Percentiles rank a stretch among this genome's conserved stretches.
Evolutionary conservation across 495 filamentous ascomycete genomes (phyloP).

Genomic region (Diplogelasinospora grovesii): DNA sequence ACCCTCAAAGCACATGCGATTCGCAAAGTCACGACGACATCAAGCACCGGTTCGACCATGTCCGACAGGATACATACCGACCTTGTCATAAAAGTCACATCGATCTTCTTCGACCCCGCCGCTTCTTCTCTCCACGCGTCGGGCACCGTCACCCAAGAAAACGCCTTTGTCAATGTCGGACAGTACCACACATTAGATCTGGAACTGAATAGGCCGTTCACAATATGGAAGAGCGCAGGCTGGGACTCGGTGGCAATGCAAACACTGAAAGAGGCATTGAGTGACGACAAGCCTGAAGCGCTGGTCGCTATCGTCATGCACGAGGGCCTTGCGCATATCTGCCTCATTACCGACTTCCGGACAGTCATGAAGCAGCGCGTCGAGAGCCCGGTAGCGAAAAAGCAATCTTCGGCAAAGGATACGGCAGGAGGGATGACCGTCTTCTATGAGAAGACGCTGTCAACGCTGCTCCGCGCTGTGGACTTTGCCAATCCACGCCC

Average conservation of each 20-base stretch:
- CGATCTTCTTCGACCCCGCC: constrained; percentile 83
- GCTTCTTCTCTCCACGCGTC: constrained; percentile 78
- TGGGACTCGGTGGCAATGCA: constrained; percentile 89
- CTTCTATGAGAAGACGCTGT: constrained; percentile 74
- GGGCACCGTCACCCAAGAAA: constrained; percentile 76
- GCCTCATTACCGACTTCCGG: constrained; percentile 84
- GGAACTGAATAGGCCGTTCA: constrained; percentile 58
- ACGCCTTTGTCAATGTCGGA: constrained; percentile 73
- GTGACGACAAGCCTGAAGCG: constrained; percentile 68
- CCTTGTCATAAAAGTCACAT: constrained; percentile 74
- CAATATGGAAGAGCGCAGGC: constrained; percentile 78
- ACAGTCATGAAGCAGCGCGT: constrained; percentile 82
- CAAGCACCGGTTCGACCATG: constrained; percentile 65
- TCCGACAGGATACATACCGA: constrained; percentile 70
- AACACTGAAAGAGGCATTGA: constrained; percentile 69
- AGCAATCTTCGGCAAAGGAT: constrained; percentile 55
- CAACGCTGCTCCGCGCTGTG: constrained; percentile 69
- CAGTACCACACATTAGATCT: constrained; percentile 87
- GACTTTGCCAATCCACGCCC: constrained; percentile 65
- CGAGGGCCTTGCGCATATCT: constrained; percentile 88
- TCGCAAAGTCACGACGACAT: constrained; percentile 67
- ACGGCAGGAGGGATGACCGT: constrained; percentile 70
- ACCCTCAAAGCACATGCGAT: constrained; percentile 75
- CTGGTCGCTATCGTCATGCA: constrained; percentile 90
- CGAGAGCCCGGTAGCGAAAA: constrained; percentile 76